These are phyloP conservation scores for Penicillium sp. DNA, from an alignment of 2,329 filamentous ascomycete species.

Conservation along the genomic window DNA sequence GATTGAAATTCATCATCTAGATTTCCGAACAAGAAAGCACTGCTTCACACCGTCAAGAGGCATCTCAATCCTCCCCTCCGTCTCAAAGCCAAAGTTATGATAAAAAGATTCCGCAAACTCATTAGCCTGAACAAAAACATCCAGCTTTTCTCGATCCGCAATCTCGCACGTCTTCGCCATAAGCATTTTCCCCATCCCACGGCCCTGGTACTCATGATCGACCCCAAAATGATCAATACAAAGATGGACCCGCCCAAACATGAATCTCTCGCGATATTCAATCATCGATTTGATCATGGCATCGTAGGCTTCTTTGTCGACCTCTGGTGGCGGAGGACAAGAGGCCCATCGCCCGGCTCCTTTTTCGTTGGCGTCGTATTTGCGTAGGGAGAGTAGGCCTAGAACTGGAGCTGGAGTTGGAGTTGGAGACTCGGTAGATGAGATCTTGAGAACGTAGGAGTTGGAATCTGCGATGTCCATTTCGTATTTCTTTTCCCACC, in stretches of 20 bases:
- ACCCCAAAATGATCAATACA: constrained; percentile 5
- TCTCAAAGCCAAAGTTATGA: background rate
- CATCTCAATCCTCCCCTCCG: background rate
- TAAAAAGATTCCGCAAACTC: constrained; percentile 4
- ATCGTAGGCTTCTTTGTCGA: background rate
- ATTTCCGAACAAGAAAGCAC: constrained; percentile 1
- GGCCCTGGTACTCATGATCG: background rate
- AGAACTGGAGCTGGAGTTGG: background rate
- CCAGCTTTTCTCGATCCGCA: background rate
- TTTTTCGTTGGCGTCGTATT: background rate
- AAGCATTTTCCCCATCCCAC: constrained; percentile 1
- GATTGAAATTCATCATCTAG: background rate
- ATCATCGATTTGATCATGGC: background rate
- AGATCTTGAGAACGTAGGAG: background rate
- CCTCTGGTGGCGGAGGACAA: background rate
- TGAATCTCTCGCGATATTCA: constrained; percentile 1
- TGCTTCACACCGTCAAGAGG: background rate
- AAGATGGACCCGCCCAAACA: background rate
- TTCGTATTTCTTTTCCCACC: background rate
- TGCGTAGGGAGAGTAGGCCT: background rate
- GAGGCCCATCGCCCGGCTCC: constrained; percentile 1
- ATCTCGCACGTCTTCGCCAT: constrained; percentile 1
- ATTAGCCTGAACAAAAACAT: constrained; percentile 5
- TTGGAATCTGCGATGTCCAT: background rate
- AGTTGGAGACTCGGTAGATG: background rate